phyloP scores from a whole-genome alignment of 345 rosid species.

The Eutrema yunnanense region DNA sequence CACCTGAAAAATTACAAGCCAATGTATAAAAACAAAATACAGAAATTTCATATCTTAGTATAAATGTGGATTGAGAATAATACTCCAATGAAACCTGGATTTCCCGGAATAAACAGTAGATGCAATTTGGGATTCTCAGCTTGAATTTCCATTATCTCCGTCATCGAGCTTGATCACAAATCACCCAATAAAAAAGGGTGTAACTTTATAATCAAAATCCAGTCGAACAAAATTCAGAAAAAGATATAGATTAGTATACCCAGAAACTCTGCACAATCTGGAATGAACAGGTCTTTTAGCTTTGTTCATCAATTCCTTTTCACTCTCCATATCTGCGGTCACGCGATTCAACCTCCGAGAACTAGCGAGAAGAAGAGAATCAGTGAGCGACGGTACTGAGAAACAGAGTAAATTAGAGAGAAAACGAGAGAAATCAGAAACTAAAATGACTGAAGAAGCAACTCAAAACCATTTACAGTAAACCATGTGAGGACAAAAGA shows the following conservation, averaged over 20 bases:
- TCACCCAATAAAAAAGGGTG: background rate
- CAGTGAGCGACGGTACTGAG: background rate
- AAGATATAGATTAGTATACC: slow-evolving; percentile 37
- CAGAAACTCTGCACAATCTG: slow-evolving; percentile 58
- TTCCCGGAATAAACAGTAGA: slow-evolving; percentile 77
- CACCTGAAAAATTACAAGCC: slow-evolving; percentile 39
- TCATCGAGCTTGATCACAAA: slow-evolving; percentile 39
- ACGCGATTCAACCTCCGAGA: slow-evolving; percentile 19
- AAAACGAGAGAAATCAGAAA: background rate
- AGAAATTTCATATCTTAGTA: background rate
- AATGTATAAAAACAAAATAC: background rate
- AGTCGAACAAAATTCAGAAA: background rate
- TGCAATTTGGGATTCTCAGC: slow-evolving; percentile 56
- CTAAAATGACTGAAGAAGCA: background rate
- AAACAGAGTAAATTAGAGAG: background rate
- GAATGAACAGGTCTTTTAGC: slow-evolving; percentile 34
- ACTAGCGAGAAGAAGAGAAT: background rate
- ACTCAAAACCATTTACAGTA: background rate
- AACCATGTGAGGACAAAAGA: background rate
- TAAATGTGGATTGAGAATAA: background rate
- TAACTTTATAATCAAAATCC: background rate
- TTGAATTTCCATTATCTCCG: slow-evolving; percentile 64
- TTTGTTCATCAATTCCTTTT: slow-evolving; percentile 18
- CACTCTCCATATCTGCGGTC: slow-evolving; percentile 38
- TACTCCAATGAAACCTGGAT: slow-evolving; percentile 48